A percentile compares a stretch with the other conserved stretches of the same genome.
Conservation (phyloP, 169 alveolate species). For the Plasmodium billcollinsi region DNA sequence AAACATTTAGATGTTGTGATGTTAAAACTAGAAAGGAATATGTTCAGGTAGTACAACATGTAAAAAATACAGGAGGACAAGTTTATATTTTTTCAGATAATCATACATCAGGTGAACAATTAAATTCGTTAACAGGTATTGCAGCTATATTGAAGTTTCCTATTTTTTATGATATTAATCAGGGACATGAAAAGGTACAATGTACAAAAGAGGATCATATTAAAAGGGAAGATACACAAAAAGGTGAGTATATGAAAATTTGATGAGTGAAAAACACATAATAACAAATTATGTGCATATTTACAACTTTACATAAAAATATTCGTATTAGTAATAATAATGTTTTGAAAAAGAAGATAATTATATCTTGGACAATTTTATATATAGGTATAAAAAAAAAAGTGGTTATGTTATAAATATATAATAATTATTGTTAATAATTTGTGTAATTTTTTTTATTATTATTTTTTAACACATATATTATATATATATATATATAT, state of each 20-base stretch:
- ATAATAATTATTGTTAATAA: too few relatives aligned
- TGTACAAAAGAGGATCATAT: neutral
- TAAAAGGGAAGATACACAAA: neutral
- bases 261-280: neutral
- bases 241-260: neutral
- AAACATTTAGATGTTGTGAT: conserved; percentile 74
- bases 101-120: conserved; percentile 82
- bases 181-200: too few relatives aligned
- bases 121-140: conserved; percentile 80
- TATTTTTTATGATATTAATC: neutral
- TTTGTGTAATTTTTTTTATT: too few relatives aligned
- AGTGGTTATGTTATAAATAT: too few relatives aligned
- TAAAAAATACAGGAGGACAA: conserved; percentile 77
- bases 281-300: too few relatives aligned
- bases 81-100: conserved; percentile 81
- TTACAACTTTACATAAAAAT: too few relatives aligned
- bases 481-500: too few relatives aligned
- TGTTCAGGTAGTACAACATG: conserved; percentile 72
- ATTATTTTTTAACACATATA: too few relatives aligned
- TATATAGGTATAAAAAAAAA: too few relatives aligned
- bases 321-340: too few relatives aligned
- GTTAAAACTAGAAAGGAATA: conserved; percentile 72
- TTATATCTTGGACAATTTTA: too few relatives aligned
- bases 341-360: too few relatives aligned
- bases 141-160: conserved; percentile 81